These are phyloP conservation scores for Blastocystis sp. DNA, from an alignment of 352 stramenopile species.

Conservation along the genomic window DNA sequence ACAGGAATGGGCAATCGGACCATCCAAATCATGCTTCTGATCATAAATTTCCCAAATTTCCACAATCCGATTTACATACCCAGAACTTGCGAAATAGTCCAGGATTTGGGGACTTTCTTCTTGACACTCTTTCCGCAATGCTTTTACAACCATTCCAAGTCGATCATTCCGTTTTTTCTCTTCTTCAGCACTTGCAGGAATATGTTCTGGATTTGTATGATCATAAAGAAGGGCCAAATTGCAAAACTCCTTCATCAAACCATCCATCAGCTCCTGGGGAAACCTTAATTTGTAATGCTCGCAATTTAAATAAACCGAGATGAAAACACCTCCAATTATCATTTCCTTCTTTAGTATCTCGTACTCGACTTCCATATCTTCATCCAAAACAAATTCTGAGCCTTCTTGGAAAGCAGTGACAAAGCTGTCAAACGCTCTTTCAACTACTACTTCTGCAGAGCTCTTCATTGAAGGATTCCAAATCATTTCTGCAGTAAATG, in stretches of 20 bases:
- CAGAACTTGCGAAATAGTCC: background rate
- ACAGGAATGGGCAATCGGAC: background rate
- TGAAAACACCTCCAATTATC: background rate
- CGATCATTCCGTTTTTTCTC: background rate
- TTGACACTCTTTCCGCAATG: background rate
- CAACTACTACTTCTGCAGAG: background rate
- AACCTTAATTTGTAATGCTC: background rate
- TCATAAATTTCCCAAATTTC: background rate
- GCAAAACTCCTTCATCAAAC: background rate
- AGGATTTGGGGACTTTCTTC: background rate
- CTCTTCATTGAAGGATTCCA: background rate
- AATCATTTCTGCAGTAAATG: background rate
- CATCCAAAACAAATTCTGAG: background rate
- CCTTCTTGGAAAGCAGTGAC: background rate
- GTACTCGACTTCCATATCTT: background rate
- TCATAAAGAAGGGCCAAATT: background rate
- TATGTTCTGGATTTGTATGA: background rate
- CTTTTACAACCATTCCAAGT: background rate
- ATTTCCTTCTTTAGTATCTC: background rate
- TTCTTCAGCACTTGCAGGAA: constrained; percentile 14
- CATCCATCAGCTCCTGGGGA: background rate
- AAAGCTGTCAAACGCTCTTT: background rate
- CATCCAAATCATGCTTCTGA: background rate
- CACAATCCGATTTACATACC: background rate
- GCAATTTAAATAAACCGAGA: background rate